These are phyloP conservation scores for Colletotrichum sp. DNA, from an alignment of 2,329 filamentous ascomycete genomes.

Conservation along the genomic window DNA sequence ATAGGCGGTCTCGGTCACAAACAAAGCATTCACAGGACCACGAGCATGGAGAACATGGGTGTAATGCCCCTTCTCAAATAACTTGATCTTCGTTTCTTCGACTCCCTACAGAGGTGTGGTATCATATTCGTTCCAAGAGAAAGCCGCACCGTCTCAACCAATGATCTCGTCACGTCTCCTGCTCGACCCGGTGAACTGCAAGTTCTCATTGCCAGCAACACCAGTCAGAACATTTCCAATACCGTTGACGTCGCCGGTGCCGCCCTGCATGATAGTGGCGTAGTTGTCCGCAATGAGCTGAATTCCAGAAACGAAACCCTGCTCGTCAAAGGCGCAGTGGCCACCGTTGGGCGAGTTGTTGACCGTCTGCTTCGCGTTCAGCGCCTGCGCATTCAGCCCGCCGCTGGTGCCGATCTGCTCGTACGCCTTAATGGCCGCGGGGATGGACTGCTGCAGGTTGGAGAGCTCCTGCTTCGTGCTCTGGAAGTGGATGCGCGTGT, in stretches of 20 bases:
- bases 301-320: constrained; percentile 59
- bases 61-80: background rate
- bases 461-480: constrained; percentile 56
- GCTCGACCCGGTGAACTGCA: constrained; percentile 37
- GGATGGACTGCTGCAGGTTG: constrained; percentile 54
- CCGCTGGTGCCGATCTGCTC: constrained; percentile 49
- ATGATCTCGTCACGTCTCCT: constrained; percentile 12
- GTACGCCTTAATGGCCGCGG: constrained; percentile 53
- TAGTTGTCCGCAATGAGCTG: constrained; percentile 61
- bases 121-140: background rate
- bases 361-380: constrained; percentile 59
- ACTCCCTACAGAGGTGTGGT: background rate
- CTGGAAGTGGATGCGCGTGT: constrained; percentile 61
- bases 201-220: constrained; percentile 52
- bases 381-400: constrained; percentile 46
- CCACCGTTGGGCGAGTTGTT: constrained; percentile 61
- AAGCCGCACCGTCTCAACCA: background rate
- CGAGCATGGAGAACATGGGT: background rate
- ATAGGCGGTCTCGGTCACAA: background rate
- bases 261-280: constrained; percentile 56
- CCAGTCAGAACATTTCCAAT: constrained; percentile 53
- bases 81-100: background rate
- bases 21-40: background rate
- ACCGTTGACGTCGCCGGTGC: constrained; percentile 52
- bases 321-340: constrained; percentile 63